These are phyloP conservation scores for Artemisia annua DNA, from an alignment of 129 eudicot genomes.

Conservation along the genomic window DNA sequence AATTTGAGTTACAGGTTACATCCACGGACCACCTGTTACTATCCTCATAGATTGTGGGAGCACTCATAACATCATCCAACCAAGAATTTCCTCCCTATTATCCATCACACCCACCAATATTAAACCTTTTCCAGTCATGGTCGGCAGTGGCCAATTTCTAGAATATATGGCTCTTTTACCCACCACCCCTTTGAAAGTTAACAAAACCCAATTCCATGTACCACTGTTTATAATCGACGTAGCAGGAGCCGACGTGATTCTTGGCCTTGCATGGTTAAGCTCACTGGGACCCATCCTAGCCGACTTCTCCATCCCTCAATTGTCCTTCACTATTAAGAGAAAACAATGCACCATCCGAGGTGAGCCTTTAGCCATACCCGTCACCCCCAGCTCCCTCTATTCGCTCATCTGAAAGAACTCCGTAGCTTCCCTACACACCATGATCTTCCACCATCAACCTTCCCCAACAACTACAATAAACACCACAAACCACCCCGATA, in stretches of 20 bases:
- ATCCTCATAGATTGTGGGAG: background rate
- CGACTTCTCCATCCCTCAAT: slow-evolving; percentile 5
- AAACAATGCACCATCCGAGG: background rate
- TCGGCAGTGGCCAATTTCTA: background rate
- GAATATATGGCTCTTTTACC: background rate
- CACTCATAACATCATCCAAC: slow-evolving; percentile 15
- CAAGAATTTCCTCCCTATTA: background rate
- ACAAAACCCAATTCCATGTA: background rate
- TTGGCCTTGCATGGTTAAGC: background rate
- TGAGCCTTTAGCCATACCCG: background rate
- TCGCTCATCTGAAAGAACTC: background rate
- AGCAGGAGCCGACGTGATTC: background rate
- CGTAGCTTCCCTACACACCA: background rate
- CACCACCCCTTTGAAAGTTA: background rate
- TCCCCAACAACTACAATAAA: no score
- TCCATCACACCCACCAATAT: background rate
- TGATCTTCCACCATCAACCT: background rate
- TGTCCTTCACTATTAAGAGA: background rate
- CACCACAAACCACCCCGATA: no score
- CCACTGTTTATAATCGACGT: background rate
- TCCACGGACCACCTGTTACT: background rate
- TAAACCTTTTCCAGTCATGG: background rate
- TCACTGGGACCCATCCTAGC: background rate
- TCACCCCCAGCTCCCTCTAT: background rate
- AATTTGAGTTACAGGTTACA: background rate